These are phyloP conservation scores for Stephanodiscus triporus DNA, from an alignment of 108 stramenopile genomes.

Conservation along the genomic window DNA sequence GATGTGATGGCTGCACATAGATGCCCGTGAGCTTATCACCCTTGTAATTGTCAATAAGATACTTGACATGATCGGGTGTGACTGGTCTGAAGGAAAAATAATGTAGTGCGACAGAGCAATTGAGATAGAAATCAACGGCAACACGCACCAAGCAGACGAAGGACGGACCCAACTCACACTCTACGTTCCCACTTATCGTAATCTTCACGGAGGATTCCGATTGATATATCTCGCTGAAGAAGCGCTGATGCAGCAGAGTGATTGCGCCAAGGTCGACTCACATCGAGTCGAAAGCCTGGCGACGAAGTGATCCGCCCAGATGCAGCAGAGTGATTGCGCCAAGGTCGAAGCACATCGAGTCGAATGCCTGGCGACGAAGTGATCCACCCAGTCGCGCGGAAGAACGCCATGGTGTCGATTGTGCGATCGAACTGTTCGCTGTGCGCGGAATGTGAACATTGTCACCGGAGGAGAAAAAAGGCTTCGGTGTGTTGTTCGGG, in stretches of 20 bases:
- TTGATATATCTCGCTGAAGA: conserved; percentile 14
- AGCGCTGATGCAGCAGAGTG: neutral
- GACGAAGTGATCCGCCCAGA: conserved; percentile 1
- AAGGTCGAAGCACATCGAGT: neutral
- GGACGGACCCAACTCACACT: conserved; percentile 13
- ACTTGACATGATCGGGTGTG: conserved; percentile 55
- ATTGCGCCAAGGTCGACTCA: neutral
- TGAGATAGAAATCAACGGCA: neutral
- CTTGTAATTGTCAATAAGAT: conserved; percentile 21
- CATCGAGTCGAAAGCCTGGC: neutral
- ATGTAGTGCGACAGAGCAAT: neutral
- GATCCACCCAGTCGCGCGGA: neutral
- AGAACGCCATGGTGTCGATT: neutral
- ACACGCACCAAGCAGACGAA: neutral
- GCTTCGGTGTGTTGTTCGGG: too few species aligned
- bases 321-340: neutral
- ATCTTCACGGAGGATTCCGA: conserved; percentile 67
- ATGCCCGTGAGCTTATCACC: conserved; percentile 20
- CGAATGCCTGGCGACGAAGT: conserved; percentile 1
- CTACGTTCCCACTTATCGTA: conserved; percentile 75
- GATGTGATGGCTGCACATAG: conserved; percentile 75
- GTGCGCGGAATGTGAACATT: too few species aligned
- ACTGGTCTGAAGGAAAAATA: conserved; percentile 30
- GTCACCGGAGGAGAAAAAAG: too few species aligned
- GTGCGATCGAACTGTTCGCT: too few species aligned